Conservation (phyloP, 352 stramenopile species). For the Elongisporangium anandrum region DNA sequence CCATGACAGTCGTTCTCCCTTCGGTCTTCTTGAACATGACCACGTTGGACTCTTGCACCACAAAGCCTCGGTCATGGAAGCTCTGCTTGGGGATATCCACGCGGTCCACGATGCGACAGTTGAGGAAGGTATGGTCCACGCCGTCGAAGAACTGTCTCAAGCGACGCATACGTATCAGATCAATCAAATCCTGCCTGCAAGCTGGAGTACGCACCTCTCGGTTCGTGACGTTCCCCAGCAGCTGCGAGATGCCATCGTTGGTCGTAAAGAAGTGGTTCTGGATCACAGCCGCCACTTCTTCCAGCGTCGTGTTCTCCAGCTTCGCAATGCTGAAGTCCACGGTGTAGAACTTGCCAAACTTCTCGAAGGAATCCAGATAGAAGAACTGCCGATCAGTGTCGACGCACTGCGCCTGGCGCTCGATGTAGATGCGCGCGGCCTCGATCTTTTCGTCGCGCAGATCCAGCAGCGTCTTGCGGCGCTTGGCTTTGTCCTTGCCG, state of each 20-base stretch:
- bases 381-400: constrained; percentile 55
- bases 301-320: constrained; percentile 31
- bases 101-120: constrained; percentile 56
- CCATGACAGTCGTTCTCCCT: constrained; percentile 31
- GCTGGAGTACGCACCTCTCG: constrained; percentile 20
- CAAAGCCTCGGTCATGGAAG: constrained; percentile 27
- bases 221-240: constrained; percentile 54
- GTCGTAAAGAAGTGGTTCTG: constrained; percentile 56
- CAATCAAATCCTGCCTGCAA: constrained; percentile 1
- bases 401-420: constrained; percentile 42
- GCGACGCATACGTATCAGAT: neutral
- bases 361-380: constrained; percentile 60
- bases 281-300: constrained; percentile 42
- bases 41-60: constrained; percentile 62
- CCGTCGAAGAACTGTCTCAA: constrained; percentile 46
- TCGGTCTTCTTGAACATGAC: constrained; percentile 43
- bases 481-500: constrained; percentile 25
- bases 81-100: constrained; percentile 40
- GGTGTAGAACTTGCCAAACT: constrained; percentile 67
- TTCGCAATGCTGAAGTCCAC: constrained; percentile 64
- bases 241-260: constrained; percentile 42
- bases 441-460: constrained; percentile 52
- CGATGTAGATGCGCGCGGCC: constrained; percentile 29
- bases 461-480: constrained; percentile 32
- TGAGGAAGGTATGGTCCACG: constrained; percentile 43